phyloP scores from a whole-genome alignment of 2,329 filamentous ascomycete genomes.

The Ceratocystis papillata region DNA sequence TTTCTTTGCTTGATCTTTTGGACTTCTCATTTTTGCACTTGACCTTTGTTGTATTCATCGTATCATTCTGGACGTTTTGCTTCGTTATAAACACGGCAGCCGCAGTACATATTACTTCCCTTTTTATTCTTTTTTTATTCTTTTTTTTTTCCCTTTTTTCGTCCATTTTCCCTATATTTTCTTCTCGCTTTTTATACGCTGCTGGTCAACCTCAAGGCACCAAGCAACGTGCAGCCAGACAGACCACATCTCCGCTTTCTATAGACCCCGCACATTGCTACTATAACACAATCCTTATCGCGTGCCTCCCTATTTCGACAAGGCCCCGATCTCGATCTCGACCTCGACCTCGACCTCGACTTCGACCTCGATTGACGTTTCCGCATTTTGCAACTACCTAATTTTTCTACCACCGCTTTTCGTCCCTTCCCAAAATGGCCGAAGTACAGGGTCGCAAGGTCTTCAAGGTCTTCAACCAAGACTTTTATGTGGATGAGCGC shows the following conservation, averaged over 20 bases:
- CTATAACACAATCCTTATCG: not conserved
- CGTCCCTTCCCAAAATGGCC: slow-evolving; percentile 30
- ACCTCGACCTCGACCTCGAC: too few species aligned
- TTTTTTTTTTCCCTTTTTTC: too few species aligned
- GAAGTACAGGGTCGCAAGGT: slow-evolving; percentile 59
- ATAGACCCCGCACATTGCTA: slow-evolving; percentile 11
- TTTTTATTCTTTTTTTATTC: not conserved
- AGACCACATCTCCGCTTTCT: slow-evolving; percentile 14
- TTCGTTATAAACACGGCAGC: not conserved
- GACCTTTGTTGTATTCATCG: slow-evolving; percentile 3
- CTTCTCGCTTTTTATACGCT: too few species aligned
- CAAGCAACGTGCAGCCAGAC: not conserved
- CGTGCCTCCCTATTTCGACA: not conserved
- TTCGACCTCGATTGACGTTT: too few species aligned
- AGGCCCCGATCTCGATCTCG: not conserved
- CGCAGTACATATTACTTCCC: not conserved
- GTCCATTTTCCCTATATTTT: too few species aligned
- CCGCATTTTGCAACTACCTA: not conserved
- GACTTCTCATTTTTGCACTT: not conserved
- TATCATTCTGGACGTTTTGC: slow-evolving; percentile 10
- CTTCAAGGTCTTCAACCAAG: slow-evolving; percentile 99
- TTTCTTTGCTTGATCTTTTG: not conserved
- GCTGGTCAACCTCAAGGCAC: too few species aligned
- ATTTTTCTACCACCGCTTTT: not conserved
- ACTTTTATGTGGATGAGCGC: slow-evolving; percentile 95